A percentile compares a stretch with the other conserved stretches of the same genome.
Evolutionary conservation across 495 filamentous ascomycete genomes (phyloP).

Genomic region (Penicillium goetzii): DNA sequence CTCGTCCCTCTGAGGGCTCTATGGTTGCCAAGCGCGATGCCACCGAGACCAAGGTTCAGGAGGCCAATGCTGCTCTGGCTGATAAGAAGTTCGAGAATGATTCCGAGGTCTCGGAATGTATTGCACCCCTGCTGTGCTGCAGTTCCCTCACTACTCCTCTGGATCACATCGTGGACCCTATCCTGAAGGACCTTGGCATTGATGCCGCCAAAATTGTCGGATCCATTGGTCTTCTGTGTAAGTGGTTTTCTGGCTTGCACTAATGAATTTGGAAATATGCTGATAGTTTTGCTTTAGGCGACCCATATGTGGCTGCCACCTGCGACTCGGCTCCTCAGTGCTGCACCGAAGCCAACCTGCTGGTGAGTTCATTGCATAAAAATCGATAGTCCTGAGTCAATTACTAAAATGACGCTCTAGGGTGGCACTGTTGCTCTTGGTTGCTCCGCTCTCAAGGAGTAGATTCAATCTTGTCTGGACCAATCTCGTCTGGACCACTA

Average conservation of each 20-base stretch:
- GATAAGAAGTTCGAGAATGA: conserved; percentile 19
- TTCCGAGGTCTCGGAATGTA: conserved; percentile 27
- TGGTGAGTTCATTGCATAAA: conserved; percentile 29
- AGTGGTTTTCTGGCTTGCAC: conserved; percentile 4
- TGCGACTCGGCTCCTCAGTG: conserved; percentile 37
- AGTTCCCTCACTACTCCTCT: conserved; percentile 39
- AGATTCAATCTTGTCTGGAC: not conserved
- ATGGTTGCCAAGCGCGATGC: conserved; percentile 15
- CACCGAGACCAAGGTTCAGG: conserved; percentile 20
- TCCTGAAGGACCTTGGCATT: conserved; percentile 53
- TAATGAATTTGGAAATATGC: not conserved
- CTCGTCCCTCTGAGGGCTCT: conserved; percentile 17
- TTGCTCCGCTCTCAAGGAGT: conserved; percentile 22
- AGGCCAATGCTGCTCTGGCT: conserved; percentile 18
- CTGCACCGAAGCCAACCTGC: conserved; percentile 42
- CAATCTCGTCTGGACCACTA: not conserved
- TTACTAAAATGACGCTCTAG: conserved; percentile 8
- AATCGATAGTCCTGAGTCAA: not conserved
- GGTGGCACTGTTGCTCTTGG: conserved; percentile 34
- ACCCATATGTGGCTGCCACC: conserved; percentile 26
- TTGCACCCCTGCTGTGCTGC: conserved; percentile 40
- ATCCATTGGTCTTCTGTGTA: conserved; percentile 43
- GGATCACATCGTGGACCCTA: conserved; percentile 65
- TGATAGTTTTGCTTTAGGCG: conserved; percentile 27
- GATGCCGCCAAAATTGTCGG: conserved; percentile 37